Base-by-base conservation (phyloP, 2,329 filamentous ascomycete genomes). In the Ophiostoma ips region DNA sequence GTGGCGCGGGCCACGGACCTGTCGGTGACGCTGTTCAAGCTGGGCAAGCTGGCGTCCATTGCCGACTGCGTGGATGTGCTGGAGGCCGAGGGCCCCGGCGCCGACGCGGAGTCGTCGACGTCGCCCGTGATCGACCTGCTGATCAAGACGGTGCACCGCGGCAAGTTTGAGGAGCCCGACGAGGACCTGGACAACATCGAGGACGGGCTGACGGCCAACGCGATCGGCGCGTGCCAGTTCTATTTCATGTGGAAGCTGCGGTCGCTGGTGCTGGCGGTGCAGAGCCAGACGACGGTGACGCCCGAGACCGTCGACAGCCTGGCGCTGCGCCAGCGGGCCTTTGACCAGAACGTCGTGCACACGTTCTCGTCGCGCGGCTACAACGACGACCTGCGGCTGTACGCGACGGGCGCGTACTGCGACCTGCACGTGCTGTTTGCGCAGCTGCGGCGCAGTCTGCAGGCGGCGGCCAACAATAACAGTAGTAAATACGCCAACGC, bases 211-310 rank as follows among this genome's bases (percentile, higher is more conserved):
- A 81, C 87, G 7, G 72, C 78, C 2, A 83, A 82, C 58, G 83
- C 87, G 30, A 84, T 94, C 59, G 83, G 84, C 56, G 75, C 81
- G 2, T 73, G 84, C 47, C 74, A 88, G 44, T 87, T 94, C 66
- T 96, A 95, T 67, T 94, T 95, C 62, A 87, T 94, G 79, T 98
- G 92, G 92, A 90, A 92, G 62, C 76, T 84, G 19, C 76, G 79
- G 49, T 70, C 73, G 48, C 60, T 87, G 53, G 70, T 72, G 54
- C 69, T 72, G 49, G 64, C 74, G 15, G 64, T 86, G 34, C 67
- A 71, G 15, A 71, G 72, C 24, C 73, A 78, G 40, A 71, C 70
- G 73, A 68, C 48, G 64, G n/a, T n/a, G n/a, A n/a, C 87, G 50
- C 60, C 77, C 1, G 71, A 77, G 46, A 64, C 69, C 7, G 75